These are phyloP conservation scores for Calonectria pseudoreteaudii DNA, from an alignment of 2,329 filamentous ascomycete species.

Conservation along the genomic window DNA sequence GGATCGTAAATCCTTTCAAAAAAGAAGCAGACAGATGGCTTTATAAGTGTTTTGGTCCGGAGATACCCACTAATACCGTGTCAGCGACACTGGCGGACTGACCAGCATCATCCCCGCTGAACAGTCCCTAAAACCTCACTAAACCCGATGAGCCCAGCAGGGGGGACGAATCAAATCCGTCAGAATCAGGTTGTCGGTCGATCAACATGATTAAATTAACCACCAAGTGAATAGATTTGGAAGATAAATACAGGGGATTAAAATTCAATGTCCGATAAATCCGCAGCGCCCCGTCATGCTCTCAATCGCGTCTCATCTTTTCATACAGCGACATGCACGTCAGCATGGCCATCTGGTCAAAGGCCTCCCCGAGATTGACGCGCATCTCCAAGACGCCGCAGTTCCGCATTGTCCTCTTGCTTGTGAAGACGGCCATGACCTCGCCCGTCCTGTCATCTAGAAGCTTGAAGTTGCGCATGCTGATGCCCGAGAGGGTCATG, in stretches of 20 bases:
- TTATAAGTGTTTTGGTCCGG: not conserved
- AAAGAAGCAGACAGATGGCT: not conserved
- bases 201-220: not conserved
- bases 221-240: not conserved
- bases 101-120: not conserved
- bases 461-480: conserved; percentile 27
- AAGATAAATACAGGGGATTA: not conserved
- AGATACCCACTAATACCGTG: conserved; percentile 8
- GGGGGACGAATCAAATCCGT: not conserved
- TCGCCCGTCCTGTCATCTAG: conserved; percentile 20
- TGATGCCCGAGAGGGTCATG: not conserved
- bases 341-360: conserved; percentile 31
- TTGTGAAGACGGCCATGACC: conserved; percentile 29
- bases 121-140: not conserved
- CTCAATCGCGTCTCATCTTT: conserved; percentile 19
- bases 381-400: conserved; percentile 33
- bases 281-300: not conserved
- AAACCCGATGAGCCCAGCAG: not conserved
- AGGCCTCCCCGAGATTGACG: conserved; percentile 21
- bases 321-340: conserved; percentile 31
- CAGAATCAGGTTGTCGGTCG: not conserved
- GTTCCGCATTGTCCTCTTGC: conserved; percentile 3
- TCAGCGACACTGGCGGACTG: not conserved
- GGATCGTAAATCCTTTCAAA: not conserved
- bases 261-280: conserved; percentile 1